phyloP scores from a whole-genome alignment of 1,284 basidiomycete species.

The Baeospora myosura region DNA sequence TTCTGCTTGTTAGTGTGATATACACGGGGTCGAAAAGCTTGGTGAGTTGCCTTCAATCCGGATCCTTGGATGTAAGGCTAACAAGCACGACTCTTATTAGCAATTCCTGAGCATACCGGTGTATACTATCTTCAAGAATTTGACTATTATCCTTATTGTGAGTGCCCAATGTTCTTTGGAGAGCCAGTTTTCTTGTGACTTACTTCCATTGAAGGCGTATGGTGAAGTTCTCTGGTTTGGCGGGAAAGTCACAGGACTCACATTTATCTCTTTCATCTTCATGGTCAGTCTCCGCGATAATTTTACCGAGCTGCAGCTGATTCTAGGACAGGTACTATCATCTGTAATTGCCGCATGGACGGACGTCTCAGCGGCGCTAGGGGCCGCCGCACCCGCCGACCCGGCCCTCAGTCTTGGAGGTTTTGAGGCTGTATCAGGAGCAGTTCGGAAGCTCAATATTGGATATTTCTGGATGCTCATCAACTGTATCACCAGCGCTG shows the following conservation, averaged over 20 bases:
- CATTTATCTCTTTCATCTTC: conserved; percentile 83
- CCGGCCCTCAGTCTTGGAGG: conserved; percentile 34
- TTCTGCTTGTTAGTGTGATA: conserved; percentile 89
- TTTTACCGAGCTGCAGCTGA: conserved; percentile 5
- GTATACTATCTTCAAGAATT: conserved; percentile 98
- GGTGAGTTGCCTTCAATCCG: conserved; percentile 57
- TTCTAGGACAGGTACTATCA: conserved; percentile 66
- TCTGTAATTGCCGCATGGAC: conserved; percentile 95
- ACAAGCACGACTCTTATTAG: conserved; percentile 31
- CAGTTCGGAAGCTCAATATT: conserved; percentile 57
- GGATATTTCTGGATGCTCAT: conserved; percentile 94
- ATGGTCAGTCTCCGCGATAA: conserved; percentile 55
- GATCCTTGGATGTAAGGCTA: too few relatives aligned
- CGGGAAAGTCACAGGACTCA: conserved; percentile 81
- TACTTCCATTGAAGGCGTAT: conserved; percentile 63
- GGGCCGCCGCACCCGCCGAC: conserved; percentile 35
- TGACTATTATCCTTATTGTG: conserved; percentile 97
- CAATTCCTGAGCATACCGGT: conserved; percentile 92
- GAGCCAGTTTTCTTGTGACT: not conserved
- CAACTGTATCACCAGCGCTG: conserved; percentile 89
- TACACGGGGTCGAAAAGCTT: conserved; percentile 98
- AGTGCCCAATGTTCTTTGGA: conserved; percentile 20
- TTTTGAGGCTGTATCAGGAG: conserved; percentile 38
- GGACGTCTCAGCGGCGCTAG: conserved; percentile 62
- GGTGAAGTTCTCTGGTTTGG: conserved; percentile 98